Conservation (phyloP, 768 basidiomycete genomes). For the Suillus hirtellus region DNA sequence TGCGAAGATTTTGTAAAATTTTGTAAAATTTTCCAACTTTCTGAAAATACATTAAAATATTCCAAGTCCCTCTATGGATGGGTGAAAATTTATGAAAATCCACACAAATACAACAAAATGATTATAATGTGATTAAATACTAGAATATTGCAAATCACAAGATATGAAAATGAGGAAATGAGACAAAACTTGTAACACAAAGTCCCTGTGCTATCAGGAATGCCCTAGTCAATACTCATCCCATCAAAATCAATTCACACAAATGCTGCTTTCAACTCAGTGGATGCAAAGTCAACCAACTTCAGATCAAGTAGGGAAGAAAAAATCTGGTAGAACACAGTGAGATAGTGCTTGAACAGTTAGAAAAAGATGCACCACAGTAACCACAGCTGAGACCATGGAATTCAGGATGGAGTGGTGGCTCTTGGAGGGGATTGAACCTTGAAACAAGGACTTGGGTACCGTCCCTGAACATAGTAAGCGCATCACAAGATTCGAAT, state of each 20-base stretch:
- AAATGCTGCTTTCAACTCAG: too few relatives aligned
- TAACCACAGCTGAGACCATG: too few relatives aligned
- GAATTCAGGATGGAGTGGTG: constrained; percentile 33
- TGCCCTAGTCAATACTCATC: too few relatives aligned
- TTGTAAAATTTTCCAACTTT: too few relatives aligned
- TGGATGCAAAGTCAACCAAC: not conserved
- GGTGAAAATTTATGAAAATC: not conserved
- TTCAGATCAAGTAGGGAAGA: not conserved
- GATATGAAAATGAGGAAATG: not conserved
- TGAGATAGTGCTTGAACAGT: not conserved
- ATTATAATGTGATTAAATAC: not conserved
- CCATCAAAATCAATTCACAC: too few relatives aligned
- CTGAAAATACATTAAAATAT: too few relatives aligned
- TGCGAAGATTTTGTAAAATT: too few relatives aligned
- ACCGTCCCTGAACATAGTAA: constrained; percentile 54
- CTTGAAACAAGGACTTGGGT: constrained; percentile 66
- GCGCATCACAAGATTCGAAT: not conserved
- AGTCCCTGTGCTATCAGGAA: not conserved
- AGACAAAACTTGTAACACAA: not conserved
- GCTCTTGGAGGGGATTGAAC: constrained; percentile 59
- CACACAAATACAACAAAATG: not conserved
- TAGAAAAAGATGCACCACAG: too few relatives aligned
- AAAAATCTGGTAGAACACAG: not conserved
- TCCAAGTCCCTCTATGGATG: not conserved
- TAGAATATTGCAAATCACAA: not conserved